Evolutionary conservation across 1,284 basidiomycete genomes (phyloP), one percentile per base, ranked within the genome.

Genomic region (Acaromyces ingoldii): DNA sequence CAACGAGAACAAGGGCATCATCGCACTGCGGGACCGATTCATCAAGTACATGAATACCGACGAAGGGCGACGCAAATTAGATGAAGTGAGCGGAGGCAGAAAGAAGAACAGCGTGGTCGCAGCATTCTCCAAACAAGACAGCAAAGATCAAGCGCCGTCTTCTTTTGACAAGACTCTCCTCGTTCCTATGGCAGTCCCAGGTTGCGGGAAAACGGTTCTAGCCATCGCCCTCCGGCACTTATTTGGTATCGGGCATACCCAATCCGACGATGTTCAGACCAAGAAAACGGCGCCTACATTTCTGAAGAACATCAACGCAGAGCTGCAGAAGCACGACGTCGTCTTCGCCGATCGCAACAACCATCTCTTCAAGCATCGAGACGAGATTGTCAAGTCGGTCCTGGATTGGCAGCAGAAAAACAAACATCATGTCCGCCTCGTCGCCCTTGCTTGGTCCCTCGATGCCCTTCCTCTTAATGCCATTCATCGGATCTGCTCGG

Each of bases 181-280:
- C 50, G 80, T 91, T 0, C 91, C 95, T 0, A 78, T 97, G 17
- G 91, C 91, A 2, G 83, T 97, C 38, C 93, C 91, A 21, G 92
- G 93, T 2, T 90, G 87, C 72, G 93, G 92, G 85, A 98, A 98
- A 80, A 98, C 95, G 0, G 78, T 87, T 0, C 80, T 98, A 9
- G 82, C 87, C 0, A 78, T 95, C 4, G 90, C 91, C 0, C 81
- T 98, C 2, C 60, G 79, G 1, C 80, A 85, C 52, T 79, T 98
- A 0, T 95, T 91, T 65, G 82, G 81, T 0, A 87, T 80, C 0
- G 89, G 87, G 0, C 62, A 66, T 19, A 56, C 58, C 0, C 93
- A 98, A 74, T 90, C 87, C 67, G 95, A 99, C 76, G 89, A 97
- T 67, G 82, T 96, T 4, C 79, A 81, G 37, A 81, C 77, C 10